A percentile compares a stretch with the other conserved stretches of the same genome.
These are phyloP conservation scores for Harringtonia lauricola DNA, from an alignment of 2,329 filamentous ascomycete species.

Conservation along the genomic window DNA sequence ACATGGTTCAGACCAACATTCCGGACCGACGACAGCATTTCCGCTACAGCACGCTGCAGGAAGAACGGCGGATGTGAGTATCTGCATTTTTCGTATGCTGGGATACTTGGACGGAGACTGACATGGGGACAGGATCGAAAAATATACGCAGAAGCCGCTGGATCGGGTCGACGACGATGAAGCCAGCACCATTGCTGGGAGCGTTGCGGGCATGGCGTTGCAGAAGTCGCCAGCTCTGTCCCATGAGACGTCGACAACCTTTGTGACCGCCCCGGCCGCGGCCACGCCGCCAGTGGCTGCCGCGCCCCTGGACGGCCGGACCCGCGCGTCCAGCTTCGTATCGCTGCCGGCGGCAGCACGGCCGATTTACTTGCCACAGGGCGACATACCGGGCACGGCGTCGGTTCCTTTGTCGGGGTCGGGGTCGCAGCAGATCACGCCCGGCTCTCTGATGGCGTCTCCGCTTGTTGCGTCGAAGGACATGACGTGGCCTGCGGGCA, in stretches of 20 bases:
- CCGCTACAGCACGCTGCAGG: conserved; percentile 71
- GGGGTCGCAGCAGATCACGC: not conserved
- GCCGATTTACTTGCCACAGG: too few relatives aligned
- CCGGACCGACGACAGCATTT: conserved; percentile 88
- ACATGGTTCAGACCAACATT: conserved; percentile 92
- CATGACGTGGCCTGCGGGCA: conserved; percentile 21
- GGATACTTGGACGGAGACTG: too few relatives aligned
- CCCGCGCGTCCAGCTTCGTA: conserved; percentile 1
- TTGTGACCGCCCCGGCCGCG: not conserved
- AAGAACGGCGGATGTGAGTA: conserved; percentile 75
- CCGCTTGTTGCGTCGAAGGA: not conserved
- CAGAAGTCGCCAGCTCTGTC: conserved; percentile 14
- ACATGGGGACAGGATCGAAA: conserved; percentile 29
- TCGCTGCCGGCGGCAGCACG: conserved; percentile 5
- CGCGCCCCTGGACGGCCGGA: not conserved
- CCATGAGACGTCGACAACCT: conserved; percentile 9
- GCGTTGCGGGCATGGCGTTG: not conserved
- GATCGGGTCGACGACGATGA: conserved; percentile 3
- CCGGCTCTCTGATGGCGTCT: not conserved
- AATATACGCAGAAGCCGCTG: conserved; percentile 23
- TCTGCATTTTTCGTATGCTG: not conserved
- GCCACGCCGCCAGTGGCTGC: not conserved
- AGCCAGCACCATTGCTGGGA: not conserved
- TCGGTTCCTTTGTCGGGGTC: not conserved
- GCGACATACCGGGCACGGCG: too few relatives aligned